These are phyloP conservation scores for Russula compacta DNA, from an alignment of 768 basidiomycete genomes.

Conservation along the genomic window DNA sequence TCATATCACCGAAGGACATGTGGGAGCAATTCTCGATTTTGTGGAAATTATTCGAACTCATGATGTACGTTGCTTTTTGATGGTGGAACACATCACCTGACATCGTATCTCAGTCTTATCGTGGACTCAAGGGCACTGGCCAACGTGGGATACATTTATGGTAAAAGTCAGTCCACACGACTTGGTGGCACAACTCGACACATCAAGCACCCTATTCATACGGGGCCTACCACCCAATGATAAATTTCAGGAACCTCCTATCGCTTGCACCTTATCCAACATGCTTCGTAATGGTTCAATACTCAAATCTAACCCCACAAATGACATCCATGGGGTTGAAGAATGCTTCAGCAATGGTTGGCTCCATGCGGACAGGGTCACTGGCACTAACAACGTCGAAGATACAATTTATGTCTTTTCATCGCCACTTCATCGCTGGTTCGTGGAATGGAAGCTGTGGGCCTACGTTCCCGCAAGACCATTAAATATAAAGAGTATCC, in stretches of 20 bases:
- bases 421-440: neutral
- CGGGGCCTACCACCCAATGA: neutral
- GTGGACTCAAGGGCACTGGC: neutral
- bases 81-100: neutral
- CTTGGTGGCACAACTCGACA: neutral
- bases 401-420: neutral
- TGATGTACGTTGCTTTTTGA: neutral
- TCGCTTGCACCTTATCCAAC: neutral
- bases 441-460: neutral
- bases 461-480: neutral
- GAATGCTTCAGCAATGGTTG: neutral
- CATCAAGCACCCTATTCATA: neutral
- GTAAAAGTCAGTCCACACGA: neutral
- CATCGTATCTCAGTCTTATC: neutral
- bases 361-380: neutral
- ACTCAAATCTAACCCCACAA: neutral
- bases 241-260: neutral
- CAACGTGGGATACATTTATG: neutral
- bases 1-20: neutral
- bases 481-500: neutral
- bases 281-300: neutral
- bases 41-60: neutral
- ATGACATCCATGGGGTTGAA: neutral
- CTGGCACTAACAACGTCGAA: neutral
- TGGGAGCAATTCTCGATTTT: neutral